Base-by-base conservation (phyloP, 495 filamentous ascomycete species). In the Apodospora peruviana region DNA sequence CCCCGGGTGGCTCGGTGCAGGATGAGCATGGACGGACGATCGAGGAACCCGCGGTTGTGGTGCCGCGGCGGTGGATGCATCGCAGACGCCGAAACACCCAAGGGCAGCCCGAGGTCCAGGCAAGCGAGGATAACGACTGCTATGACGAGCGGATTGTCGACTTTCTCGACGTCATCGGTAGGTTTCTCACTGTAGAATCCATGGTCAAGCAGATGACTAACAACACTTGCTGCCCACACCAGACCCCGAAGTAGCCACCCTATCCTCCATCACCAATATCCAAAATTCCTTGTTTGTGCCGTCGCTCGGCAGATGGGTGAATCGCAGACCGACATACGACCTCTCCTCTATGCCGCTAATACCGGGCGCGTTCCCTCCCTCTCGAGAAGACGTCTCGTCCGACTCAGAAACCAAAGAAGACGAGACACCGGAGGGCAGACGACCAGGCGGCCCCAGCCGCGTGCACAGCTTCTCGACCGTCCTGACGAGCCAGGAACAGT, bases 261-360 rank as follows among this genome's bases (percentile, higher is more conserved):
- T 90, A 0, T 85, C 83, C 0, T 88, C 83, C 42, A 74, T 90
- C 4, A 90, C 83, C 43, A 90, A 90, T 59, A 83, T 90, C 8
- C 84, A 88, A 46, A 90, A 90, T 56, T 88, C 84, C 0, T 76
- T 90, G 5, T 88, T 90, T 61, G 66, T 88, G 24, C 85, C 85
- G 0, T 81, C 86, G n/a, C 66, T 88, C 24, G 83, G 83, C 8
- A 67, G 67, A 40, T 79, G 76, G 41, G 40, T 90, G 16, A 90
- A 90, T 53, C 77, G 86, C 20, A 72, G 77, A 52, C 86, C 86
- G 21, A 88, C 86, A 2, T 91, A 88, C 55, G 80, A 76, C 23
- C 72, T 90, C n/a, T 80, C 84, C 2, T 75, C 74, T 0, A 32
- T 62, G 9, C 64, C 56, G 2, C 27, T 18, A 0, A 57, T 58